Evolutionary conservation across 1,284 basidiomycete species (phyloP).

Genomic region (Rhodotorula mucilaginosa): DNA sequence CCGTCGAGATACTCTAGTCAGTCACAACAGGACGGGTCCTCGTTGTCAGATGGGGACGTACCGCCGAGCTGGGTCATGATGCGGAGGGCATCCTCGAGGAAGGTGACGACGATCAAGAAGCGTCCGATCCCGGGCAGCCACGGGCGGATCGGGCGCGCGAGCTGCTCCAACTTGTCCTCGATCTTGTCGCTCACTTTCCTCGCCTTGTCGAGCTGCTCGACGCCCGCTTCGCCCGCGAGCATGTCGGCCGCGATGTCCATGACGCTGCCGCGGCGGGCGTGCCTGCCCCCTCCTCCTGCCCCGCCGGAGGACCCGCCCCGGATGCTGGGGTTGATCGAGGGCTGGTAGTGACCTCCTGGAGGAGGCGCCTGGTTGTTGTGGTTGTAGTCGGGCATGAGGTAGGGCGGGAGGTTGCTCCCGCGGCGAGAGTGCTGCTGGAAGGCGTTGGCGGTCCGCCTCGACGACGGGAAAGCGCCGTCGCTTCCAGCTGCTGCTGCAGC

Average conservation of each 20-base stretch:
- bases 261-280: conserved; percentile 39
- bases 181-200: conserved; percentile 67
- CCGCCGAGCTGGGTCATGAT: conserved; percentile 38
- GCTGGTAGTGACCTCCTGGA: background rate
- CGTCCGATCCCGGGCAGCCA: conserved; percentile 92
- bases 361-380: background rate
- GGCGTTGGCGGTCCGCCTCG: conserved; percentile 1
- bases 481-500: background rate
- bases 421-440: conserved; percentile 15
- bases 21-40: no score
- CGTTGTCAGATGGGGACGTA: background rate
- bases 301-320: background rate
- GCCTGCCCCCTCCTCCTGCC: background rate
- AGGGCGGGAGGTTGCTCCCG: conserved; percentile 18
- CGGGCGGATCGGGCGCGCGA: conserved; percentile 90
- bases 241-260: conserved; percentile 50
- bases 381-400: conserved; percentile 12
- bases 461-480: background rate
- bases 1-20: background rate
- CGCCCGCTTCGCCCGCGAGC: conserved; percentile 49
- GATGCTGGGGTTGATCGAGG: background rate
- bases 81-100: conserved; percentile 91
- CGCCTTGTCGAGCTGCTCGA: conserved; percentile 67
- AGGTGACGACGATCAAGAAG: conserved; percentile 97
- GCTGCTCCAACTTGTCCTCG: conserved; percentile 89